Base-by-base conservation (phyloP, 2,329 filamentous ascomycete species). In the Sclerotinia sclerotiorum region DNA sequence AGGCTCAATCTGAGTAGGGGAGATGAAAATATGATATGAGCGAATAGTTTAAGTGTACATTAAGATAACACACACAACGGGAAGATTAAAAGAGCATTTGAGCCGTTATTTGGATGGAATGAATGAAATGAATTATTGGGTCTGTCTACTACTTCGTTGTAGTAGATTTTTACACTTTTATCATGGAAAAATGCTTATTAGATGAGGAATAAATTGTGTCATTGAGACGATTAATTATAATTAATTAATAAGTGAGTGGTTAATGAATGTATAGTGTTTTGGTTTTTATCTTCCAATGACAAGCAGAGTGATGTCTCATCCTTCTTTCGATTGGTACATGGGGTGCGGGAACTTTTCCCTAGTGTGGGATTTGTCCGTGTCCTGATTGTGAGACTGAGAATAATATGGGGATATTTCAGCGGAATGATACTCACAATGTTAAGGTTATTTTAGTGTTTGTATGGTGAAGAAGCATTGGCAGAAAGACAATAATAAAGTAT, bases 1-100 rank as follows among this genome's bases (percentile, higher is more conserved):
- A 90, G 77, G 93, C 92, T 52, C 75, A 77, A 56, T 72, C 74
- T 13, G 74, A 75, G 46, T 74, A 68, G 71, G n/a, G 67, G 55
- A 42, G 60, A 27, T 39, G 39, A 27, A 48, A n/a, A 58, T 61
- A 56, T 27, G 42, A 19, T 17, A 60, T 57, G 44, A 60, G 44
- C 42, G 42, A 51, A 35, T 21, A 51, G 58, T 46, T 51, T 24
- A n/a, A 35, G 55, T 64, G 66, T 54, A 64, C 24, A 68, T 54
- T 64, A 56, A 42, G 35, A 39, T 48, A 48, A n/a, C 60, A 55
- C 11, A n/a, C 60, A 55, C 11, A 51, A 27, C 5, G 39, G 11
- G n/a, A 19, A 56, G 44, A 24, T 51, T 19, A 27, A 51, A 51
- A 48, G 44, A 51, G 32, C 27, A 66, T 60, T 60, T 67, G 44